Conservation (phyloP, 2,329 filamentous ascomycete genomes). For the Hypoxylon sp. region DNA sequence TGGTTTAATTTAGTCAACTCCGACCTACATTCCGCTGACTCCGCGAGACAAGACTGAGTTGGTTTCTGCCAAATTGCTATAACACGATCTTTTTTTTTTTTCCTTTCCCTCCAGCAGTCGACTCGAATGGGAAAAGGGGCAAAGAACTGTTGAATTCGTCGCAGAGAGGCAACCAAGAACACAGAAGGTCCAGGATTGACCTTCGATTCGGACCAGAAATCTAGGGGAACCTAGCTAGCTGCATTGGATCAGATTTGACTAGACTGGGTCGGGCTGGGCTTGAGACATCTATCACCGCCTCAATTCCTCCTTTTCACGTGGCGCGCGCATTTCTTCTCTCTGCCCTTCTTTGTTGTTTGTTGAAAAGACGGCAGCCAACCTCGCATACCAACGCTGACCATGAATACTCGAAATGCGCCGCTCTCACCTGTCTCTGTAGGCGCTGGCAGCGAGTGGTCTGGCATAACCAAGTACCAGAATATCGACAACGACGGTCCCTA, state of each 20-base stretch:
- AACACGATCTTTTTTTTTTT: slow-evolving; percentile 12
- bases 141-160: slow-evolving; percentile 17
- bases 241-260: slow-evolving; percentile 36
- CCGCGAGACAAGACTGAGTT: slow-evolving; percentile 10
- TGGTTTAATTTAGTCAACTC: slow-evolving; percentile 8
- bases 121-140: slow-evolving; percentile 26
- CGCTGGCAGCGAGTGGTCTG: slow-evolving; percentile 83
- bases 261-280: slow-evolving; percentile 30
- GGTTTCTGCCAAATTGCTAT: slow-evolving; percentile 17
- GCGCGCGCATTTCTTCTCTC: slow-evolving; percentile 37
- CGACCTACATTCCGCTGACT: slow-evolving; percentile 19
- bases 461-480: slow-evolving; percentile 75
- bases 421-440: slow-evolving; percentile 87
- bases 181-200: slow-evolving; percentile 9
- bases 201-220: slow-evolving; percentile 24
- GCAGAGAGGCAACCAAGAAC: slow-evolving; percentile 13
- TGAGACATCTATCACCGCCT: slow-evolving; percentile 39
- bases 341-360: slow-evolving; percentile 45
- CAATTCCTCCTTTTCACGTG: slow-evolving; percentile 45
- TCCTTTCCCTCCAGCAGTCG: background rate
- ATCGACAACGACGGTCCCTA: slow-evolving; percentile 68
- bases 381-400: slow-evolving; percentile 59
- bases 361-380: slow-evolving; percentile 37
- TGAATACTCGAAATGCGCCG: slow-evolving; percentile 82
- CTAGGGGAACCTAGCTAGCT: slow-evolving; percentile 37